Percentiles rank a stretch among this genome's conserved stretches.
Evolutionary conservation across 768 basidiomycete species (phyloP).

Genomic region (Tricholoma sp.): DNA sequence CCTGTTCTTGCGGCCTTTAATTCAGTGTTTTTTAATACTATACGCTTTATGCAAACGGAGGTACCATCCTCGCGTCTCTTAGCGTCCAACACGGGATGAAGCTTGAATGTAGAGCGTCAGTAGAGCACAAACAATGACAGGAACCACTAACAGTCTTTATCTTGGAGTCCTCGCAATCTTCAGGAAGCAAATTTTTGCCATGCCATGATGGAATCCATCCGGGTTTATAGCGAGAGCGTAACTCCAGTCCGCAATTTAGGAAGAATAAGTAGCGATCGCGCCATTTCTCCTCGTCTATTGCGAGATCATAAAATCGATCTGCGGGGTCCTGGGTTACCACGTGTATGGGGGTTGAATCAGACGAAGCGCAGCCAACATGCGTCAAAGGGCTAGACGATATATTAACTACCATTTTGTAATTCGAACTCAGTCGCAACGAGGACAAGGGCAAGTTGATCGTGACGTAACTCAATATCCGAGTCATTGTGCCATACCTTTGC

Average conservation of each 20-base stretch:
- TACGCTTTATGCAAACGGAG: too few species aligned
- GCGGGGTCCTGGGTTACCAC: too few species aligned
- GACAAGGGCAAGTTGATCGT: too few species aligned
- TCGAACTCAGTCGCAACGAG: too few species aligned
- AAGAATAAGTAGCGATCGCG: constrained; percentile 21
- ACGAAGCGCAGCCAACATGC: too few species aligned
- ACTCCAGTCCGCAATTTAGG: constrained; percentile 18
- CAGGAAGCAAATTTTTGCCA: constrained; percentile 6
- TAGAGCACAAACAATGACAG: background rate
- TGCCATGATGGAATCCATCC: constrained; percentile 27
- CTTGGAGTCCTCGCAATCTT: background rate
- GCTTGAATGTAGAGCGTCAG: background rate
- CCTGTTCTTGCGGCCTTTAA: too few species aligned
- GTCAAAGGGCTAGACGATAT: too few species aligned
- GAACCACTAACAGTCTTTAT: background rate
- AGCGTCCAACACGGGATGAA: constrained; percentile 9
- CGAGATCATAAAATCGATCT: background rate
- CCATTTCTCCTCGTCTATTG: constrained; percentile 9
- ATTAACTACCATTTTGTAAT: too few species aligned
- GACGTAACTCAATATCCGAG: background rate
- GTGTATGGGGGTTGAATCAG: too few species aligned
- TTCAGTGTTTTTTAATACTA: too few species aligned
- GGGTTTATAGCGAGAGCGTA: constrained; percentile 24
- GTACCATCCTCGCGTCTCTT: background rate
- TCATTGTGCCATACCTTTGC: too few species aligned